phyloP scores from a whole-genome alignment of 768 basidiomycete genomes.

The Dioszegia aurantiaca region DNA sequence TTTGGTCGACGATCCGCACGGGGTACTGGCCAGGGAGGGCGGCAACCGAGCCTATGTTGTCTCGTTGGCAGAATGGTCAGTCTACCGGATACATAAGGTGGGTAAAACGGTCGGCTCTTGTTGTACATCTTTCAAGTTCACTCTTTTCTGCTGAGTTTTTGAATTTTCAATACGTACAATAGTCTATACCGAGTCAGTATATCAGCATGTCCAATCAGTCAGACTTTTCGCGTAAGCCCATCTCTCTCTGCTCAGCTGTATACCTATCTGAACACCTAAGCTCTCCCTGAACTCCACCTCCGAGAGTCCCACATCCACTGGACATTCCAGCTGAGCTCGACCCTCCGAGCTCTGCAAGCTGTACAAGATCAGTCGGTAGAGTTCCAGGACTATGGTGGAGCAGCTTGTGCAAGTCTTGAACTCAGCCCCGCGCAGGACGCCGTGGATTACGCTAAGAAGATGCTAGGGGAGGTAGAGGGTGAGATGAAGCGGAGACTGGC shows the following conservation, averaged over 20 bases:
- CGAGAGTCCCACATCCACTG: constrained; percentile 7
- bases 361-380: constrained; percentile 12
- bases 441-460: constrained; percentile 2
- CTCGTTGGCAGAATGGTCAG: too few relatives aligned
- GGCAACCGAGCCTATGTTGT: too few relatives aligned
- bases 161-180: too few relatives aligned
- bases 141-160: too few relatives aligned
- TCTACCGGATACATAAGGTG: too few relatives aligned
- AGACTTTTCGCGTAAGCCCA: not conserved
- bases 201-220: not conserved
- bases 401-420: constrained; percentile 7
- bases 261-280: not conserved
- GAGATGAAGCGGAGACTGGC: constrained; percentile 4
- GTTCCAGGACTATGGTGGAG: constrained; percentile 13
- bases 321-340: not conserved
- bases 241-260: not conserved
- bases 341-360: not conserved
- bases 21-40: too few relatives aligned
- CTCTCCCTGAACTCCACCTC: not conserved
- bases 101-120: too few relatives aligned
- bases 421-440: constrained; percentile 5
- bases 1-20: too few relatives aligned
- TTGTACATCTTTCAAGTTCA: too few relatives aligned
- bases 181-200: too few relatives aligned
- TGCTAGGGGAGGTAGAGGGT: not conserved